Base-by-base conservation (phyloP, 2,329 filamentous ascomycete species). In the Botrytis pseudocinerea region DNA sequence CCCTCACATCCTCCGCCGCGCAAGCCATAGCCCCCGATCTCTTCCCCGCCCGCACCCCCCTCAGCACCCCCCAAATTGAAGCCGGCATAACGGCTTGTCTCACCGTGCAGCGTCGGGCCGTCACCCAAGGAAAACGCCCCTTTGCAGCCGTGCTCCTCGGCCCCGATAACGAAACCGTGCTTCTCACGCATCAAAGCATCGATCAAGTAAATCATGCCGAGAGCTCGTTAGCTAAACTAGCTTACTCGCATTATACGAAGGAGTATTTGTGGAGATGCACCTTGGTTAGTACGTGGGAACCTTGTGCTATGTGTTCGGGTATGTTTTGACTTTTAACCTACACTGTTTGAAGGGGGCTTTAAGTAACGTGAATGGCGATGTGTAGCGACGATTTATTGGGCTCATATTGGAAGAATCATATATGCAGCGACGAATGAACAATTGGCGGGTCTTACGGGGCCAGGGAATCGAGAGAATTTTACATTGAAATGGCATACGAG, bases 181-280 rank as follows among this genome's bases (percentile, higher is more conserved):
- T 87, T 2, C 80, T 86, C 68, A 82, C 82, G 46, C 86, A 87
- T 74, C 84, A 85, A 76, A 86, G 85, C 38, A 81, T 87, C 44
- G 85, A 85, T 57, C 85, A 87, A 76, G 84, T 87, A 66, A 85
- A 87, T 74, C 86, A 87, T 75, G 85, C 86, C 25, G 86, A 88
- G 76, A 79, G 77, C 60, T 84, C 84, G 60, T 81, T 87, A 8
- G 86, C 85, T 1, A 83, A 85, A 48, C 81, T 87, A 44, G 85
- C 85, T 1, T 83, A 85, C 25, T 78, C 80, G 9, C 86, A 87
- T 76, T 87, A 84, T 76, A 80, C 82, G 4, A 84, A 85, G 74
- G 81, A 82, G 22, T 88, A 84, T 76, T 82, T 88, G 3, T 85
- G 84, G 80, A 78, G 77, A 54, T 87, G 85, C 76, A 87, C 85